Base-by-base conservation (phyloP, 371 early-diverging fungal genomes). In the Phascolomyces articulosus region DNA sequence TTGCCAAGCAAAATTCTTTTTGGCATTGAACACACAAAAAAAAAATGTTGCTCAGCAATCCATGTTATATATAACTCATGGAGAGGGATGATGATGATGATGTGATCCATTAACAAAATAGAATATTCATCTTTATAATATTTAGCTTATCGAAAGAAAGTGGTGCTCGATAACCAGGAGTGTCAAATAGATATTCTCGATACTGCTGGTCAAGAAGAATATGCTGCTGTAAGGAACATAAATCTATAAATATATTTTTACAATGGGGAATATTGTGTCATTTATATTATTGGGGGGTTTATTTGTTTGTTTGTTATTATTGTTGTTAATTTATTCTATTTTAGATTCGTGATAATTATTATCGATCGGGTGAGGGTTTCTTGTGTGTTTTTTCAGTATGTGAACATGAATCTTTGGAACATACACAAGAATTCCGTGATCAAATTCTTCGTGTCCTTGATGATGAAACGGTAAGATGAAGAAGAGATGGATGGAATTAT, bases 171-270 rank as follows among this genome's bases (percentile, higher is more conserved):
- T 67, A 82, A 79, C 15, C 79, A 85, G 55, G 95, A 94, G 62
- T 92, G 92, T 63, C 91, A 92, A 67, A 90, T 96, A 67, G 95
- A 96, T 77, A 94, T 96, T 62, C 82, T 96, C 58, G 96, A 96
- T 79, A 96, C 96, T 27, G 96, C 96, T 51, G 95, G 96, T 6
- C 95, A 96, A 70, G 95, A 96, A 82, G 96, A 95, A 77, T 91
- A 89, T 74, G 87, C 87, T 63, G 91, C 91, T 34, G 88, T 91
- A 85, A 72, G 74, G n/a, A n/a, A n/a, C n/a, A n/a, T n/a, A n/a
- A n/a, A n/a, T n/a, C n/a, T n/a, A n/a, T n/a, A n/a, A n/a, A n/a
- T n/a, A n/a, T 68, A 27, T 51, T 15, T 61, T 31, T 60, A 18
- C 58, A 9, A 31, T 31, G 31, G 31, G n/a, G n/a, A n/a, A n/a